Evolutionary conservation across 768 basidiomycete species (phyloP).

Genomic region (Daedaleopsis sinensis): DNA sequence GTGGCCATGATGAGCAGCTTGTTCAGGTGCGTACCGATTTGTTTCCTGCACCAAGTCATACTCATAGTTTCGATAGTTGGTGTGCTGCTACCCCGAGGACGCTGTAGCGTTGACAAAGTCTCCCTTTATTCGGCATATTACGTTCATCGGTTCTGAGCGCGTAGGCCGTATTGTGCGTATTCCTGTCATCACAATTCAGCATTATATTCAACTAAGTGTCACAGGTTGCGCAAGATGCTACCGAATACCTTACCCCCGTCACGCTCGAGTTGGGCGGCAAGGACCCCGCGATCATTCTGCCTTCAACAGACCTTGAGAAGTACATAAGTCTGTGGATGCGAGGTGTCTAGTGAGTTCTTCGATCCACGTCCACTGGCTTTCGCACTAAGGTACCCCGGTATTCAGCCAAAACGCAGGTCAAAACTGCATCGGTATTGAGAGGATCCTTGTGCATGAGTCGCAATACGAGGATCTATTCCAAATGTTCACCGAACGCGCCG

Average conservation of each 20-base stretch:
- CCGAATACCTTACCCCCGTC: slow-evolving; percentile 86
- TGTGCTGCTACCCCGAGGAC: slow-evolving; percentile 87
- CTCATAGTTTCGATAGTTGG: slow-evolving; percentile 47
- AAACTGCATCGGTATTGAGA: slow-evolving; percentile 97
- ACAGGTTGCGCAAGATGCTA: slow-evolving; percentile 82
- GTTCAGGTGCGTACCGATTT: slow-evolving; percentile 63
- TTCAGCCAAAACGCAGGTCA: slow-evolving; percentile 89
- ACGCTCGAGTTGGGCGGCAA: slow-evolving; percentile 95
- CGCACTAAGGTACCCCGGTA: not conserved
- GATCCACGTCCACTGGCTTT: not conserved
- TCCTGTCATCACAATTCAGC: not conserved
- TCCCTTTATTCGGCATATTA: slow-evolving; percentile 87
- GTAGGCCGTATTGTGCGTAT: slow-evolving; percentile 68
- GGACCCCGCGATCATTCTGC: slow-evolving; percentile 90
- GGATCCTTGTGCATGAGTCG: slow-evolving; percentile 79
- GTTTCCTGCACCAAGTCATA: not conserved
- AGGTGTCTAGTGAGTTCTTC: slow-evolving; percentile 77
- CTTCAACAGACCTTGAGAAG: slow-evolving; percentile 78
- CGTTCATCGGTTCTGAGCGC: slow-evolving; percentile 85
- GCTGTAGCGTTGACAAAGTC: slow-evolving; percentile 82
- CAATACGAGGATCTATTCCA: slow-evolving; percentile 78
- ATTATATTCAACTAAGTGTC: slow-evolving; percentile 4
- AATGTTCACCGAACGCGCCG: slow-evolving; percentile 63
- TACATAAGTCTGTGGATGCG: slow-evolving; percentile 88
- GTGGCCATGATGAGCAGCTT: slow-evolving; percentile 82